Evolutionary conservation across 345 rosid species (phyloP).

Genomic region (Chamaenerion angustifolium): DNA sequence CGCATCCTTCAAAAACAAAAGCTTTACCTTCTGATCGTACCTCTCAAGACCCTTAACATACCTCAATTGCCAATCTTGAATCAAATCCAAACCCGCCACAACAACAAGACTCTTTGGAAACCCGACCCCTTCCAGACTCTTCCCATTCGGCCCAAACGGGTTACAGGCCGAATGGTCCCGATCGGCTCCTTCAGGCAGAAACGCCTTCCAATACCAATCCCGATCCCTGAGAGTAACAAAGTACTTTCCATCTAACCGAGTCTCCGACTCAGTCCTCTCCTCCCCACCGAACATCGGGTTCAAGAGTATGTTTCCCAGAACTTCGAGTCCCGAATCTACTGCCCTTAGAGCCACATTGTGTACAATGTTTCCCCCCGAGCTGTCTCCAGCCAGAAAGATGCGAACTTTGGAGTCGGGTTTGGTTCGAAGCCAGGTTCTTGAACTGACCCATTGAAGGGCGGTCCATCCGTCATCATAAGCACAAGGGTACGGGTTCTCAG

Average conservation of each 20-base stretch:
- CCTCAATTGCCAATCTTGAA: slow-evolving; percentile 73
- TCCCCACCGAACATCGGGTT: slow-evolving; percentile 90
- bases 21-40: slow-evolving; percentile 60
- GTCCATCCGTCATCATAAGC: slow-evolving; percentile 91
- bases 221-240: slow-evolving; percentile 61
- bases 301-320: slow-evolving; percentile 60
- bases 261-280: slow-evolving; percentile 74
- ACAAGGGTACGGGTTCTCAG: slow-evolving; percentile 65
- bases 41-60: slow-evolving; percentile 59
- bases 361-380: slow-evolving; percentile 84
- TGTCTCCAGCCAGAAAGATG: slow-evolving; percentile 77
- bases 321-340: slow-evolving; percentile 38
- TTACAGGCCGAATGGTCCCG: slow-evolving; percentile 88
- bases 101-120: slow-evolving; percentile 76
- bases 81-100: slow-evolving; percentile 80
- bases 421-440: slow-evolving; percentile 67
- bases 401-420: slow-evolving; percentile 57
- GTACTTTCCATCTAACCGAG: slow-evolving; percentile 60
- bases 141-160: slow-evolving; percentile 60
- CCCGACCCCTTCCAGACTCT: slow-evolving; percentile 35
- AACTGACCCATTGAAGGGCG: slow-evolving; percentile 64
- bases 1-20: slow-evolving; percentile 52
- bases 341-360: slow-evolving; percentile 76
- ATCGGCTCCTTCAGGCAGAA: slow-evolving; percentile 63
- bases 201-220: slow-evolving; percentile 96